A percentile compares a stretch with the other conserved stretches of the same genome.
Evolutionary conservation across 2,329 filamentous ascomycete genomes (phyloP).

Genomic region (Delphinella strobiligena): DNA sequence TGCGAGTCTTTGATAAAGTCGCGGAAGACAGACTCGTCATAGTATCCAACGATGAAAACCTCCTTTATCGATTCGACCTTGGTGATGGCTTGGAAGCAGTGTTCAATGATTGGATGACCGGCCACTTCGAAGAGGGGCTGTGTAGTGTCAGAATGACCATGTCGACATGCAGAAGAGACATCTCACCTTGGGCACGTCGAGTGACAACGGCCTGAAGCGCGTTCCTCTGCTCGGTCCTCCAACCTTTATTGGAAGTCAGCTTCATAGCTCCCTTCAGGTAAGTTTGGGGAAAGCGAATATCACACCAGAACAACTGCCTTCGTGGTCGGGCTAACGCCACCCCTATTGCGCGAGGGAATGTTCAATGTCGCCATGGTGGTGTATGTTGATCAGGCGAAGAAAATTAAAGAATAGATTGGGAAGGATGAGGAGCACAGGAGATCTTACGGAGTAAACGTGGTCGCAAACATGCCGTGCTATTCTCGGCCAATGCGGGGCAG

Average conservation of each 20-base stretch:
- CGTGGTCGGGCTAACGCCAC: constrained; percentile 47
- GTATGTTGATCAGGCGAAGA: neutral
- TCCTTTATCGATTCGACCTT: constrained; percentile 89
- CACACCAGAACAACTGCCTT: constrained; percentile 90
- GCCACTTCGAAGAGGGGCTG: constrained; percentile 96
- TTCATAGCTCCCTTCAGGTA: constrained; percentile 9
- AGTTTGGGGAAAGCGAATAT: constrained; percentile 12
- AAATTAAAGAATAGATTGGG: too few species aligned
- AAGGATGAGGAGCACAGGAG: too few species aligned
- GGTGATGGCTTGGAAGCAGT: constrained; percentile 84
- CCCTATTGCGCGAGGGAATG: constrained; percentile 19
- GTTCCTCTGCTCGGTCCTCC: constrained; percentile 92
- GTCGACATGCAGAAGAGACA: neutral
- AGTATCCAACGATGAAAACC: constrained; percentile 97
- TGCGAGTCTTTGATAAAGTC: constrained; percentile 93
- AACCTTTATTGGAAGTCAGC: constrained; percentile 47
- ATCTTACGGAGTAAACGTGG: too few species aligned
- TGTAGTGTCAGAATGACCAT: constrained; percentile 4
- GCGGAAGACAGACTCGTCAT: constrained; percentile 91
- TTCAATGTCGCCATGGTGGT: constrained; percentile 13
- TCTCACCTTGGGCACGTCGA: constrained; percentile 84
- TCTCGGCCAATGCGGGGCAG: too few species aligned
- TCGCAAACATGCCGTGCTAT: too few species aligned
- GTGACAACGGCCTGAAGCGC: constrained; percentile 83
- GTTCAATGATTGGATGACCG: constrained; percentile 95